Base-by-base conservation (phyloP, 2,329 filamentous ascomycete genomes). In the Sphaerulina musiva region DNA sequence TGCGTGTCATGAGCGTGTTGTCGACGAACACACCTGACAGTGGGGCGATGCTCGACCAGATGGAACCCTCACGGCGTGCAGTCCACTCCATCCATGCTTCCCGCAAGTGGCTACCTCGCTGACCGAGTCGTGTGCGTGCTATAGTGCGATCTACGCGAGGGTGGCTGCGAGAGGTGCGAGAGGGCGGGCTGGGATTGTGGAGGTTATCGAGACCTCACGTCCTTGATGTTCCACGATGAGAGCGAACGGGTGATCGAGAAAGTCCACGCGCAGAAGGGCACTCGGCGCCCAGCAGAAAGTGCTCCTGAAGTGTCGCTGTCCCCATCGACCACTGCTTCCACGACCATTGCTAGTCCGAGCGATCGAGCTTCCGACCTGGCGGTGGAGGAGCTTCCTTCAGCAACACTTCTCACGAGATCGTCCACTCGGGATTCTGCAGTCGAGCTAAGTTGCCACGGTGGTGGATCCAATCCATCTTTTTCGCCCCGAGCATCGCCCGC, bases 201-300 rank as follows among this genome's bases (percentile, higher is more conserved):
- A 23, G 55, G 55, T 7, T 58, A 58, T 41, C 31, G 55, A 23
- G 55, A 58, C 42, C 41, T 58, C 36, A 49, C 45, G 17, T 32
- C 46, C 40, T 38, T 58, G 20, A 52, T 58, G 52, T 58, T 58
- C 31, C 55, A 58, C 45, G 55, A 58, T 45, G 55, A 58, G 47
- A 58, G 52, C 29, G 55, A 47, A 34, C 51, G 46, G 14, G 46
- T 55, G 10, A 55, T 45, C 39, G 52, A 48, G 46, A 58, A 58
- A 42, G 55, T 58, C 23, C 51, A 45, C 34, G 51, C 51, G 10
- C 43, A 49, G 31, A 53, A 58, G 49, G 50, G 50, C 46, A 45
- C 54, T 20, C 54, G 50, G 31, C 54, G 46, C 51, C 54, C 50
- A 45, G 20, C 29, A 34, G 48, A 51, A 36, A 17, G 31, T 29